These are phyloP conservation scores for Raffaelea ambrosiae DNA, from an alignment of 2,329 filamentous ascomycete species.

Conservation along the genomic window DNA sequence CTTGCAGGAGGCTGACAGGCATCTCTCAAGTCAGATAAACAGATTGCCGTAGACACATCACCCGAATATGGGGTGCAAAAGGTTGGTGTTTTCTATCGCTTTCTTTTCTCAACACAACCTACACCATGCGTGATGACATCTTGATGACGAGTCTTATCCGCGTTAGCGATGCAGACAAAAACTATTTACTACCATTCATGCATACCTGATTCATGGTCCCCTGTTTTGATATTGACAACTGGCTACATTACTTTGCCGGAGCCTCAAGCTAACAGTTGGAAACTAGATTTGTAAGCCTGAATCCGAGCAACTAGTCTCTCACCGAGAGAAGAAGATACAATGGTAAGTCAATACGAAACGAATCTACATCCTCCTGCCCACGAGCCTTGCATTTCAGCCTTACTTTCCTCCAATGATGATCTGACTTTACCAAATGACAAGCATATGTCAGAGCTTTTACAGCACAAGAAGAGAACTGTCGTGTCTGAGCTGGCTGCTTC, in stretches of 20 bases:
- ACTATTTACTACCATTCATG: slow-evolving; percentile 67
- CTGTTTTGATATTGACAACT: too few species aligned
- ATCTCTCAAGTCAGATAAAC: too few species aligned
- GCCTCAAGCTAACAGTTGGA: too few species aligned
- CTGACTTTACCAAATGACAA: slow-evolving; percentile 77
- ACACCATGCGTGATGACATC: slow-evolving; percentile 35
- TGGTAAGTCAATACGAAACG: too few species aligned
- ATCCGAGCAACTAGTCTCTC: too few species aligned
- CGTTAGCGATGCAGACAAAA: slow-evolving; percentile 62
- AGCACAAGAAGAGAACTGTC: slow-evolving; percentile 40
- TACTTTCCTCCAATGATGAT: slow-evolving; percentile 62
- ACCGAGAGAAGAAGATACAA: too few species aligned
- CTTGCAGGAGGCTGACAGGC: too few species aligned
- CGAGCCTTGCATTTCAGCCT: background rate
- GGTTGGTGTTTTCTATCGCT: slow-evolving; percentile 3
- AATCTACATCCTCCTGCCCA: background rate
- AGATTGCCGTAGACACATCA: too few species aligned
- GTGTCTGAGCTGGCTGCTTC: slow-evolving; percentile 27
- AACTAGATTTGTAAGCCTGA: too few species aligned
- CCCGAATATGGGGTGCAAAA: background rate
- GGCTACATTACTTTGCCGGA: too few species aligned
- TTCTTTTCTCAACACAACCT: slow-evolving; percentile 3
- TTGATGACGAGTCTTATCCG: slow-evolving; percentile 77
- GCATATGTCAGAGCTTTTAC: slow-evolving; percentile 86
- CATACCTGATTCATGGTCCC: slow-evolving; percentile 18